A percentile compares a stretch with the other conserved stretches of the same genome.
Evolutionary conservation across 2,329 filamentous ascomycete genomes (phyloP).

Genomic region (Ceratocystis eucalypticola): DNA sequence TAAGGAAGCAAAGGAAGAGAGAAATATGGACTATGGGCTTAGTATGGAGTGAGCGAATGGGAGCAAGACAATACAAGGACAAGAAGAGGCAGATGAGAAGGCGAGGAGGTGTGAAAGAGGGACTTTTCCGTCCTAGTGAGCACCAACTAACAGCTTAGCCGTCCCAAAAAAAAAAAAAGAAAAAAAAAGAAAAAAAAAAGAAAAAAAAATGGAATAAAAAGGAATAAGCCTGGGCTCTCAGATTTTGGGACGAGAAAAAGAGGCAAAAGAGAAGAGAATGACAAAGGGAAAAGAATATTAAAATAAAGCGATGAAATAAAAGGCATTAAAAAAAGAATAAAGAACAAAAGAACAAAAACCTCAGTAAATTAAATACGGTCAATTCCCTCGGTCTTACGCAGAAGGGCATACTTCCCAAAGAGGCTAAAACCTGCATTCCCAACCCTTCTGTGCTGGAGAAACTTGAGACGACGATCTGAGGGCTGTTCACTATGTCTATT

Average conservation of each 20-base stretch:
- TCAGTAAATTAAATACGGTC: background rate
- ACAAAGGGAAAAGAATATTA: background rate
- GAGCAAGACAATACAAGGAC: conserved; percentile 6
- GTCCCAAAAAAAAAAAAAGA: background rate
- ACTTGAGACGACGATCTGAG: conserved; percentile 3
- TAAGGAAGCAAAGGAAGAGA: conserved; percentile 1
- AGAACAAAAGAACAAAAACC: background rate
- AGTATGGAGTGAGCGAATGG: conserved; percentile 4
- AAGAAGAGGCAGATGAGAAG: background rate
- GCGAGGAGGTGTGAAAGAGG: background rate
- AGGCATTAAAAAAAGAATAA: background rate
- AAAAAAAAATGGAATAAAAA: background rate
- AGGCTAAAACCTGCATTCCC: background rate
- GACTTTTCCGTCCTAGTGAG: background rate
- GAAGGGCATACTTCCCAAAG: background rate
- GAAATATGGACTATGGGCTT: background rate
- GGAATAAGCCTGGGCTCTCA: background rate
- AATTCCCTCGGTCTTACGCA: background rate
- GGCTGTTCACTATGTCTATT: background rate
- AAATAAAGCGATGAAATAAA: background rate
- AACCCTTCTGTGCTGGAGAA: background rate
- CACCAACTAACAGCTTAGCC: background rate
- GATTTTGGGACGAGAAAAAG: background rate
- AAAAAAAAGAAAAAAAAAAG: no score
- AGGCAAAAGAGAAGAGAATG: background rate